Percentiles rank a stretch among this genome's conserved stretches.
These are phyloP conservation scores for Penicillium sp. DNA, from an alignment of 2,329 filamentous ascomycete genomes.

Conservation along the genomic window DNA sequence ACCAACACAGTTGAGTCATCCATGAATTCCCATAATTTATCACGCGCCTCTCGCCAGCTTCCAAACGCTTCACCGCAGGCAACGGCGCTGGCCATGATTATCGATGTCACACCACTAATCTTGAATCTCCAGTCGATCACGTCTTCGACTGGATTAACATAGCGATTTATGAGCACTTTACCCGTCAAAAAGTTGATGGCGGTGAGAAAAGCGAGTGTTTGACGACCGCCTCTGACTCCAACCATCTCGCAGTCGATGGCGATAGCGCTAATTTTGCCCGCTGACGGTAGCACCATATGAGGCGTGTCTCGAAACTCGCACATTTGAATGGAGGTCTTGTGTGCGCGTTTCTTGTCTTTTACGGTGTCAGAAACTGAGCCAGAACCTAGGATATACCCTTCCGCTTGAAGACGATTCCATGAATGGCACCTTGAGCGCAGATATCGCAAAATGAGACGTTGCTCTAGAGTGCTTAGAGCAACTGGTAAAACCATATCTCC, in stretches of 20 bases:
- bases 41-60: constrained; percentile 6
- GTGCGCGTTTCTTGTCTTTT: not conserved
- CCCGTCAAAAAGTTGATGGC: constrained; percentile 6
- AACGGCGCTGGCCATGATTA: constrained; percentile 5
- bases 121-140: constrained; percentile 6
- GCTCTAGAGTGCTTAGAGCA: not conserved
- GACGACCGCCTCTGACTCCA: constrained; percentile 1
- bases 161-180: constrained; percentile 7
- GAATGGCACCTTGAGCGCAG: constrained; percentile 6
- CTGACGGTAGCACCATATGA: not conserved
- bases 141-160: not conserved
- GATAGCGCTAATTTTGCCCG: not conserved
- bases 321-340: not conserved
- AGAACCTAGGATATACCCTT: constrained; percentile 4
- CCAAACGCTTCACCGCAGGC: constrained; percentile 3
- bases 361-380: not conserved
- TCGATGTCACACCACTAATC: constrained; percentile 2
- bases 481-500: not conserved
- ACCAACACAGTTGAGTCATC: constrained; percentile 6
- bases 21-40: constrained; percentile 6
- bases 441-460: constrained; percentile 3
- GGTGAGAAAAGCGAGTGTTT: constrained; percentile 7
- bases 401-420: constrained; percentile 4
- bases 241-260: constrained; percentile 13
- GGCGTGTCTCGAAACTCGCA: not conserved